Percentiles rank a stretch among this genome's conserved stretches.
Evolutionary conservation across 441 rosid species (phyloP).

Genomic region (Rhodomyrtus psidioides): DNA sequence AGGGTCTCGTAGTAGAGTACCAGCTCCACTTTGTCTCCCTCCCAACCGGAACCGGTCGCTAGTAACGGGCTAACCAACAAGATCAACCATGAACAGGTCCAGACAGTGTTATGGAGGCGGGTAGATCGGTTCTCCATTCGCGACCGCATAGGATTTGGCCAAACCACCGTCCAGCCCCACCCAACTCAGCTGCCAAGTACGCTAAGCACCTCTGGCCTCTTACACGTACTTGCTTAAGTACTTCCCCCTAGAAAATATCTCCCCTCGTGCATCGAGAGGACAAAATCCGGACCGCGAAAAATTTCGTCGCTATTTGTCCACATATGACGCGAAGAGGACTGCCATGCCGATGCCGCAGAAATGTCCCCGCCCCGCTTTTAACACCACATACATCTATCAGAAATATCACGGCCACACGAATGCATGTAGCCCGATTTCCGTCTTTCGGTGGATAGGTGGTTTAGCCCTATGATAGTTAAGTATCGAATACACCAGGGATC

Average conservation of each 20-base stretch:
- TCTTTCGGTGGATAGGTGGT: neutral
- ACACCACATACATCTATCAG: neutral
- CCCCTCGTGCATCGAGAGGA: neutral
- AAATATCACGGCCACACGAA: neutral
- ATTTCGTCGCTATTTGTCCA: neutral
- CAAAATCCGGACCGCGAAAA: neutral
- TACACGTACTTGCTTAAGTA: neutral
- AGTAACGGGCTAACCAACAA: neutral
- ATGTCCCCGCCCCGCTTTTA: neutral
- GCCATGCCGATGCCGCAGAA: neutral
- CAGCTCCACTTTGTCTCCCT: neutral
- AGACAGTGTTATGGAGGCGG: neutral
- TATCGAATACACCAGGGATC: neutral
- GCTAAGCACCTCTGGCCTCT: neutral
- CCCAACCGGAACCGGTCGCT: neutral
- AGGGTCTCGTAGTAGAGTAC: slow-evolving; percentile 14
- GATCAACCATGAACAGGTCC: neutral
- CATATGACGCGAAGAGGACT: neutral
- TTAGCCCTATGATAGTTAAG: neutral
- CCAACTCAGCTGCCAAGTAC: neutral
- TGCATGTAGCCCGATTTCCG: neutral
- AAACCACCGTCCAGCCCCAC: rapidly evolving
- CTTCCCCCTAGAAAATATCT: neutral
- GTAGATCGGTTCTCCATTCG: neutral
- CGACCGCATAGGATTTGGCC: rapidly evolving